phyloP scores from a whole-genome alignment of 2,329 filamentous ascomycete species.

The Ceratocystiopsis sp. region DNA sequence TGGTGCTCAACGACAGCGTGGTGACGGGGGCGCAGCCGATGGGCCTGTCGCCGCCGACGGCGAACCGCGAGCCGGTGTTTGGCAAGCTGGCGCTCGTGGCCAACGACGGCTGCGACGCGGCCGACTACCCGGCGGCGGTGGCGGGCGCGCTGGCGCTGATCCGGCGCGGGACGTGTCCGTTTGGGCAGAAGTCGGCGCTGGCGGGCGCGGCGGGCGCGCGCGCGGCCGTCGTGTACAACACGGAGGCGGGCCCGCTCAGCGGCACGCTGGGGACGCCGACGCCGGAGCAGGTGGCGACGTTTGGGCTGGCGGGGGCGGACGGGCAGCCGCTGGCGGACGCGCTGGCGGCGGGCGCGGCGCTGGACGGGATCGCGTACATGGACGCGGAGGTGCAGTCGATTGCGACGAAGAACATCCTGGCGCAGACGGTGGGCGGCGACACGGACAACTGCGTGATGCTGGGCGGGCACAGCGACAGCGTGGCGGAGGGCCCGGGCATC shows the following conservation, averaged over 20 bases:
- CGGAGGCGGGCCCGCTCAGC: constrained; percentile 40
- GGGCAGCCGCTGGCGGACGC: constrained; percentile 38
- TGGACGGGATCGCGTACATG: constrained; percentile 42
- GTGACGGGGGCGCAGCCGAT: constrained; percentile 36
- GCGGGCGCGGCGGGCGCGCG: constrained; percentile 54
- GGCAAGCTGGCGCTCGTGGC: constrained; percentile 42
- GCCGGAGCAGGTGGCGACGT: constrained; percentile 46
- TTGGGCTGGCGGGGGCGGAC: constrained; percentile 44
- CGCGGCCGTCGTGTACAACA: constrained; percentile 61
- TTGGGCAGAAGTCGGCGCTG: constrained; percentile 51
- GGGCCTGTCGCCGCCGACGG: constrained; percentile 50
- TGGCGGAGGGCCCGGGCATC: constrained; percentile 50
- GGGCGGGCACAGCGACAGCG: constrained; percentile 47
- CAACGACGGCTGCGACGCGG: constrained; percentile 44
- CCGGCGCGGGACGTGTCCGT: constrained; percentile 51
- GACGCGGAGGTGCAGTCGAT: constrained; percentile 38
- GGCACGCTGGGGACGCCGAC: constrained; percentile 52
- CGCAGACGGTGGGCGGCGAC: constrained; percentile 43
- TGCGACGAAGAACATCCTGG: constrained; percentile 41
- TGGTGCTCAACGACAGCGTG: constrained; percentile 36
- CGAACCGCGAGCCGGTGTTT: constrained; percentile 38
- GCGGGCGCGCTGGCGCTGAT: constrained; percentile 53
- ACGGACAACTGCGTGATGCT: constrained; percentile 48
- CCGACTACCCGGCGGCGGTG: constrained; percentile 44
- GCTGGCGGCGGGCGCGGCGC: constrained; percentile 30